phyloP scores from a whole-genome alignment of 208 protist genomes.

The Herpetomonas tarakana region DNA sequence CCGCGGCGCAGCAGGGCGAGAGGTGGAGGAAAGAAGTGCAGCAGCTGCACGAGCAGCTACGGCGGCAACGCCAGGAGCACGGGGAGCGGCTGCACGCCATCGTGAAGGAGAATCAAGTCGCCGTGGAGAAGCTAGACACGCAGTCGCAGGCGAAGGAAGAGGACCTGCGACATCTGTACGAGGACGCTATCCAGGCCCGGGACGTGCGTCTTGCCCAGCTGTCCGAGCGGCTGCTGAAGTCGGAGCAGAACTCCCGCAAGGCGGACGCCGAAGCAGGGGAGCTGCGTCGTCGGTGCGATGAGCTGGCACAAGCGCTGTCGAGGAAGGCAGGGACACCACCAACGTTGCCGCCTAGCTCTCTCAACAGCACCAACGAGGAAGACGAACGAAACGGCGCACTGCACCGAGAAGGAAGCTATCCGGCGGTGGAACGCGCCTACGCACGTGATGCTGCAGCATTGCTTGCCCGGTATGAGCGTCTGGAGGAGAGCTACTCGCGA shows the following conservation, averaged over 20 bases:
- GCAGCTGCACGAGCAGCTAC: conserved; percentile 19
- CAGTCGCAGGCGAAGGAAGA: conserved; percentile 26
- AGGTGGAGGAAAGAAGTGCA: conserved; percentile 12
- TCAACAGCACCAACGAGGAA: too few species aligned
- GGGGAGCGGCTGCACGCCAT: conserved; percentile 15
- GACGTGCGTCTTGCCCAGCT: conserved; percentile 59
- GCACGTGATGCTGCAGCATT: too few species aligned
- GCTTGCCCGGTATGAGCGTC: not conserved
- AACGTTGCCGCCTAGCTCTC: too few species aligned
- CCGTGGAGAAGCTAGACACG: not conserved
- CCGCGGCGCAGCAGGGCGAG: not conserved
- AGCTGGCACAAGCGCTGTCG: too few species aligned
- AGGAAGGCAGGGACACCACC: too few species aligned
- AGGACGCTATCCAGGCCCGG: conserved; percentile 36
- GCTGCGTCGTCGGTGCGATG: not conserved
- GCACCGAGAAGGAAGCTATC: too few species aligned
- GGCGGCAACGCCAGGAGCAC: conserved; percentile 18
- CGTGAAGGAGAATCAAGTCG: conserved; percentile 16
- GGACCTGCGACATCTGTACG: conserved; percentile 37
- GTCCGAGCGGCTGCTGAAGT: conserved; percentile 31
- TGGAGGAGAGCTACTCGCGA: not conserved
- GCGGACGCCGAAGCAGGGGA: not conserved
- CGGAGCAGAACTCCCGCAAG: conserved; percentile 11
- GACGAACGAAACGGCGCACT: too few species aligned
- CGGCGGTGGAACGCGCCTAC: too few species aligned